Conservation (phyloP, 108 stramenopile genomes). For the Nitzschia putrida region DNA sequence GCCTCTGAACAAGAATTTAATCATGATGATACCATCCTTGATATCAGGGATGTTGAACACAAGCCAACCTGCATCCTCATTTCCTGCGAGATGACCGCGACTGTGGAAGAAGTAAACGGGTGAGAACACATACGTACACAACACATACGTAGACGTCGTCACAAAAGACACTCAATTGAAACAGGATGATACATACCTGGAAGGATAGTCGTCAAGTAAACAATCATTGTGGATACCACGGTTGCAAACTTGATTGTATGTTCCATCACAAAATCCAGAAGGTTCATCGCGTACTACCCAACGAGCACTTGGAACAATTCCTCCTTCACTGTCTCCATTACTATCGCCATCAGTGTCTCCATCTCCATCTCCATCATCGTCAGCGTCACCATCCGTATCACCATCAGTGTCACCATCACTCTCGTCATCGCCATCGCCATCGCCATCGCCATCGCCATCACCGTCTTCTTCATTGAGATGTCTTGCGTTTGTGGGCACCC, state of each 20-base stretch:
- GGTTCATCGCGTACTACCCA: constrained; percentile 28
- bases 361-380: background rate
- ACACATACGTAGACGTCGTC: background rate
- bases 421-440: constrained; percentile 11
- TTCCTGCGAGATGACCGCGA: constrained; percentile 16
- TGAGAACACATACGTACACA: constrained; percentile 6
- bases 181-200: constrained; percentile 1
- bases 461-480: background rate
- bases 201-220: constrained; percentile 22
- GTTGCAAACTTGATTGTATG: constrained; percentile 53
- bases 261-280: constrained; percentile 71
- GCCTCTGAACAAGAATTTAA: background rate
- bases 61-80: constrained; percentile 27
- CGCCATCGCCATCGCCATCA: background rate
- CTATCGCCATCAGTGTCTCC: background rate
- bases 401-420: constrained; percentile 16
- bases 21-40: constrained; percentile 29
- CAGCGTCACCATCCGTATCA: constrained; percentile 1
- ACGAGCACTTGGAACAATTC: constrained; percentile 30
- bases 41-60: constrained; percentile 29
- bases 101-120: constrained; percentile 6
- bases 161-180: background rate
- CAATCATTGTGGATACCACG: constrained; percentile 44
- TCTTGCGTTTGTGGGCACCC: background rate
- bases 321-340: background rate